Conservation (phyloP, 2,329 filamentous ascomycete species). For the Cryoendolithus antarcticus region DNA sequence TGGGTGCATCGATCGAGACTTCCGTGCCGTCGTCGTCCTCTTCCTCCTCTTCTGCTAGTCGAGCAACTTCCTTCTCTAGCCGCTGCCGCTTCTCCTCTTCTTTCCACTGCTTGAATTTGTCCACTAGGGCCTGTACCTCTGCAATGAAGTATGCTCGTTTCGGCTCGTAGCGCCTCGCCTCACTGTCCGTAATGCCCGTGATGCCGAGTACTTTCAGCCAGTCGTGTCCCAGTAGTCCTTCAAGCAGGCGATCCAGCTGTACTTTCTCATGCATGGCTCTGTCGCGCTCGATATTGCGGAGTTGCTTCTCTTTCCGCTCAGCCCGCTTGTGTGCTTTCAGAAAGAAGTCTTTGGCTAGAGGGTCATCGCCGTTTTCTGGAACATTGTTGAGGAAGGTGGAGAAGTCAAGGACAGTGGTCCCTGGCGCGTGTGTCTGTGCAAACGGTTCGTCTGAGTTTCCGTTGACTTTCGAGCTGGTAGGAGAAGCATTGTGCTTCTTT, state of each 20-base stretch:
- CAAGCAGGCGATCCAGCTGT: constrained; percentile 55
- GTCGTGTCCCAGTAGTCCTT: constrained; percentile 78
- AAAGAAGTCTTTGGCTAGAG: constrained; percentile 44
- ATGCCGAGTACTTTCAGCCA: constrained; percentile 91
- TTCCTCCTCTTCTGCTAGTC: constrained; percentile 35
- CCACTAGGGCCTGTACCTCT: constrained; percentile 67
- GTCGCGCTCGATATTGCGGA: constrained; percentile 56
- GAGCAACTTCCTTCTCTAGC: constrained; percentile 57
- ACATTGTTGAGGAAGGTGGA: constrained; percentile 13
- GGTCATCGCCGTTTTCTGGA: constrained; percentile 34
- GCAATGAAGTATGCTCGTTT: constrained; percentile 75
- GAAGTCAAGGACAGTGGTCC: constrained; percentile 1
- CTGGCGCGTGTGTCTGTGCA: constrained; percentile 1
- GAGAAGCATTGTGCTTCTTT: constrained; percentile 3
- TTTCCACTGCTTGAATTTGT: constrained; percentile 81
- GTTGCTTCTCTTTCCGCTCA: constrained; percentile 54
- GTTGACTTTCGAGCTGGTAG: constrained; percentile 1
- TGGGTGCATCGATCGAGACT: constrained; percentile 41
- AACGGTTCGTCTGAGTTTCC: not conserved
- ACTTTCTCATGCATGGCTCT: constrained; percentile 54
- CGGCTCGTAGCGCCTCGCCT: constrained; percentile 75
- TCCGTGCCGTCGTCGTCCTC: constrained; percentile 25
- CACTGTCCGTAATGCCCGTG: constrained; percentile 68
- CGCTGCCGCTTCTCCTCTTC: constrained; percentile 79
- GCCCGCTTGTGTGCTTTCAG: constrained; percentile 47